phyloP scores from a whole-genome alignment of 2,329 filamentous ascomycete genomes.

The Exserohilum turcica region DNA sequence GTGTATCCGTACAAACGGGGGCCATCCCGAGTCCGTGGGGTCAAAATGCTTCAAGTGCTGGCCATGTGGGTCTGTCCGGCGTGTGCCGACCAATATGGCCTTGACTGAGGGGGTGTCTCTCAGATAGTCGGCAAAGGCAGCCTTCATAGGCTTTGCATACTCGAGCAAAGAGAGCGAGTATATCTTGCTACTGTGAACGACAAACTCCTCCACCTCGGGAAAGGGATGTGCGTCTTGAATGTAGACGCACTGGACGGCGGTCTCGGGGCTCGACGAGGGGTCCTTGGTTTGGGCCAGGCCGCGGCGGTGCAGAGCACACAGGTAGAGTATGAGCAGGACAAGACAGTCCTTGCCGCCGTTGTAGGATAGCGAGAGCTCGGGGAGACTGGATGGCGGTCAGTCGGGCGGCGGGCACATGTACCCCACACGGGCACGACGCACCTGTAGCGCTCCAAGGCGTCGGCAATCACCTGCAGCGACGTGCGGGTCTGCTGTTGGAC shows the following conservation, averaged over 20 bases:
- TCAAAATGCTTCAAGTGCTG: conserved; percentile 80
- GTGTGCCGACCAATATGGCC: conserved; percentile 85
- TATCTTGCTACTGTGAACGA: conserved; percentile 64
- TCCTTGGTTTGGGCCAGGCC: conserved; percentile 30
- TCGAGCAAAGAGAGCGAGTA: conserved; percentile 79
- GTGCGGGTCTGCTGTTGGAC: conserved; percentile 77
- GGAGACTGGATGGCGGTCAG: conserved; percentile 59
- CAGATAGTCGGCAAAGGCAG: conserved; percentile 79
- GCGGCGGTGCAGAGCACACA: conserved; percentile 63
- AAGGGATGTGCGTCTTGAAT: conserved; percentile 87
- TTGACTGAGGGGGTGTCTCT: conserved; percentile 66
- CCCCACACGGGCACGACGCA: conserved; percentile 51
- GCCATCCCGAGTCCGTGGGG: conserved; percentile 87
- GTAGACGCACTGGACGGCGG: conserved; percentile 78
- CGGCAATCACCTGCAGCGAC: conserved; percentile 73
- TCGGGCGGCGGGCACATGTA: conserved; percentile 3
- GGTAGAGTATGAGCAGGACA: conserved; percentile 84
- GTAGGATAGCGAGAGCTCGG: conserved; percentile 87
- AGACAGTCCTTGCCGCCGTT: conserved; percentile 99
- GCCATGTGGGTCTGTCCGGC: conserved; percentile 91
- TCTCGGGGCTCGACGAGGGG: conserved; percentile 30
- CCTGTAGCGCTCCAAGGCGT: conserved; percentile 77
- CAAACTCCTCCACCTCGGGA: conserved; percentile 82
- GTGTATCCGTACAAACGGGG: conserved; percentile 88
- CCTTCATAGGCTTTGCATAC: conserved; percentile 79